Evolutionary conservation across 345 rosid genomes (phyloP).

Genomic region (Physaria fendleri): DNA sequence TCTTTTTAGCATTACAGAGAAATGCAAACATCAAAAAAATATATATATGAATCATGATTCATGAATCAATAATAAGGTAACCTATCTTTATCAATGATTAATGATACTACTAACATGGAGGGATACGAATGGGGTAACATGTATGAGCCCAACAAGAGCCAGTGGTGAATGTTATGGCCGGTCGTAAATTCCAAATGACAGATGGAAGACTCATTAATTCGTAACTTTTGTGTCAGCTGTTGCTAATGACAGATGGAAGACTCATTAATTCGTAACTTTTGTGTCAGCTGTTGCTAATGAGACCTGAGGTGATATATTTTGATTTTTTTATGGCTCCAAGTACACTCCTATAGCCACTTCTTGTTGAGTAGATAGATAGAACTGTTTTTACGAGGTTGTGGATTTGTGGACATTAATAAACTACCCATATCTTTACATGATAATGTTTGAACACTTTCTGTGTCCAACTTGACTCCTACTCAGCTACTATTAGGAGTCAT

Average conservation of each 20-base stretch:
- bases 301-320: background rate
- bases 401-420: background rate
- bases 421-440: background rate
- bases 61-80: background rate
- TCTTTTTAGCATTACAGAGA: too few species aligned
- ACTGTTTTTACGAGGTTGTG: background rate
- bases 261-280: constrained; percentile 12
- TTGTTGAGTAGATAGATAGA: constrained; percentile 16
- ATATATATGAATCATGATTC: background rate
- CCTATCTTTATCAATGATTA: background rate
- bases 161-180: background rate
- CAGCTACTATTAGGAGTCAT: too few species aligned
- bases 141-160: background rate
- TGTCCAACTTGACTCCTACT: too few species aligned
- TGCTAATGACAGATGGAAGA: too few species aligned
- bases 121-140: background rate
- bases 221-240: constrained; percentile 14
- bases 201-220: constrained; percentile 12
- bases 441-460: background rate
- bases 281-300: constrained; percentile 11
- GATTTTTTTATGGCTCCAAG: background rate
- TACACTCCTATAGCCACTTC: background rate
- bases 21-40: too few species aligned
- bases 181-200: constrained; percentile 11
- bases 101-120: background rate